A percentile compares a stretch with the other conserved stretches of the same genome.
Conservation (phyloP, 345 rosid species). For the Citrus unshiu region DNA sequence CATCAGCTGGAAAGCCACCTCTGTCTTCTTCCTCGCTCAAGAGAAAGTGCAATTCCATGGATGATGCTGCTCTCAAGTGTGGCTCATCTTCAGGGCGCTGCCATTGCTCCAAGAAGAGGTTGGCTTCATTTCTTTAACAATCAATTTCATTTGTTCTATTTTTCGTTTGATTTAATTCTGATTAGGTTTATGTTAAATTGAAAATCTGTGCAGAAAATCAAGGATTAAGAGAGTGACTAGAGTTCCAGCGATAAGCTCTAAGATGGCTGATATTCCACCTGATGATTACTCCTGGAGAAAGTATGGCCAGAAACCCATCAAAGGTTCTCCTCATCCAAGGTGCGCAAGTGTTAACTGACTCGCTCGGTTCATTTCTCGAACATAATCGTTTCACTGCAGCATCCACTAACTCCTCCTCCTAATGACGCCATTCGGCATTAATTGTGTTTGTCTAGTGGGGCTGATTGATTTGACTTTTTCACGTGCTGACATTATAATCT, state of each 20-base stretch:
- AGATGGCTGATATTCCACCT: conserved; percentile 89
- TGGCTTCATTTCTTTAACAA: not conserved
- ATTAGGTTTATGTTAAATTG: not conserved
- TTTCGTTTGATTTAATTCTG: not conserved
- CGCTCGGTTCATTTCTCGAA: not conserved
- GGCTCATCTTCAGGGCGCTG: conserved; percentile 67
- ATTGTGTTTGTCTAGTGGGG: conserved; percentile 3
- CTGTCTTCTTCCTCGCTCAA: conserved; percentile 52
- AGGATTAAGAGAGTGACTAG: conserved; percentile 64
- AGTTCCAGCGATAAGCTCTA: conserved; percentile 77
- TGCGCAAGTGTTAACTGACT: conserved; percentile 21
- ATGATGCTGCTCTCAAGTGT: conserved; percentile 56
- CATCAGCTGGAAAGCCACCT: conserved; percentile 71
- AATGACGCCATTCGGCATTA: not conserved
- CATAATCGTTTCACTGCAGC: conserved; percentile 17
- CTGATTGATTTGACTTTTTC: conserved; percentile 12
- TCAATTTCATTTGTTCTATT: not conserved
- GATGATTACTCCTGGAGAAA: conserved; percentile 96
- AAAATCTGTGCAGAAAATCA: conserved; percentile 50
- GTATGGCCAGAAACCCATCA: conserved; percentile 96
- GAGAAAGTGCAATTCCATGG: conserved; percentile 73
- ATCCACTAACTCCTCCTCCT: not conserved
- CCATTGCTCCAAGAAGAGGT: conserved; percentile 98
- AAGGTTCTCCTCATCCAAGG: conserved; percentile 99
- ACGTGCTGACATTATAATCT: not conserved